These are phyloP conservation scores for Pseudonitzschia pungens DNA, from an alignment of 108 stramenopile genomes.

Conservation along the genomic window DNA sequence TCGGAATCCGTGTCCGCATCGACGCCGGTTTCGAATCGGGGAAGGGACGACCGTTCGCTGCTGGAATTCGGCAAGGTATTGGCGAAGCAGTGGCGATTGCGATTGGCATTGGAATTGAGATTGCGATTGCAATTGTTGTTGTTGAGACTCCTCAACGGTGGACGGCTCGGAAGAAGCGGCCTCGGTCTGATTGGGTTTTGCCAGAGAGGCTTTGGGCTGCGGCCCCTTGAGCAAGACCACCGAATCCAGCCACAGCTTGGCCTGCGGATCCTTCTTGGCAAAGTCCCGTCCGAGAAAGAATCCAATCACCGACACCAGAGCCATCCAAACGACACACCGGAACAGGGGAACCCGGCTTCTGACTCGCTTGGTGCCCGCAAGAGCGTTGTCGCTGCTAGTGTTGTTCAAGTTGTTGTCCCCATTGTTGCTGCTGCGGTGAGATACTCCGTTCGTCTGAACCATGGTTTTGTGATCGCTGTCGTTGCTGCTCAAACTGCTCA, in stretches of 20 bases:
- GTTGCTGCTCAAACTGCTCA: not conserved
- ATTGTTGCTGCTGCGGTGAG: not conserved
- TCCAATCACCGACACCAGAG: not conserved
- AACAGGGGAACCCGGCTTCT: not conserved
- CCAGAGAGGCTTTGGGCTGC: not conserved
- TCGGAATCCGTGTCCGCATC: not conserved
- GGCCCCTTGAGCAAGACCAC: not conserved
- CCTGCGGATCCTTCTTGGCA: not conserved
- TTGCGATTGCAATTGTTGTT: not conserved
- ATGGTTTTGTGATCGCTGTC: not conserved
- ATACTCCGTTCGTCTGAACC: not conserved
- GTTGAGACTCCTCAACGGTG: too few species aligned
- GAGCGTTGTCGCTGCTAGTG: not conserved
- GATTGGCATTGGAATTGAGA: not conserved
- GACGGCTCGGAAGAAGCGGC: not conserved
- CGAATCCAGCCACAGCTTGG: not conserved
- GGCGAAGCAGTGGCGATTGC: not conserved
- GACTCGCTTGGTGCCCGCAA: not conserved
- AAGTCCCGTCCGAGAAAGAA: not conserved
- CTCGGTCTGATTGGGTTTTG: not conserved
- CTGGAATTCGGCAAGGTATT: not conserved
- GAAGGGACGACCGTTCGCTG: not conserved
- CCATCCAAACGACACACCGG: not conserved
- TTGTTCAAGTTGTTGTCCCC: not conserved
- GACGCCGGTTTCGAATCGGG: not conserved